Conservation (phyloP, 768 basidiomycete genomes). For the Russula compacta region DNA sequence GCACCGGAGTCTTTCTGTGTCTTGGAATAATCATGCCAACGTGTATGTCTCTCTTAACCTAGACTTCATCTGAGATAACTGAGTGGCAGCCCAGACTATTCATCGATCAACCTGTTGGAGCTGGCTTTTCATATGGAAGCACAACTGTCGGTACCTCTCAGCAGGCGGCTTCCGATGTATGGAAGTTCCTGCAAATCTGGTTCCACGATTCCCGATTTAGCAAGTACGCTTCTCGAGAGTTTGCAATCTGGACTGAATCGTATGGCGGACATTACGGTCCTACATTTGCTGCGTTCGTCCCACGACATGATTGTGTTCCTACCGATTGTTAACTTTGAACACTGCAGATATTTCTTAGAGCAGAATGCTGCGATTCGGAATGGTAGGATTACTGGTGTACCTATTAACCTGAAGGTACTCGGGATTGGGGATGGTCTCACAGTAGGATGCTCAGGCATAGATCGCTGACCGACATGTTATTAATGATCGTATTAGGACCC, state of each 20-base stretch:
- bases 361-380: slow-evolving; percentile 49
- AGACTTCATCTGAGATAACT: background rate
- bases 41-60: slow-evolving; percentile 23
- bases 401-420: slow-evolving; percentile 52
- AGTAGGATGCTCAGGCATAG: slow-evolving; percentile 27
- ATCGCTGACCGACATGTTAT: background rate
- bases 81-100: slow-evolving; percentile 30
- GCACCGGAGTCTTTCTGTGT: slow-evolving; percentile 39
- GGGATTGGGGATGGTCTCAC: slow-evolving; percentile 59
- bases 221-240: slow-evolving; percentile 35
- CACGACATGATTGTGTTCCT: background rate
- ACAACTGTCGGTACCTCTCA: slow-evolving; percentile 42
- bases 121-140: slow-evolving; percentile 53
- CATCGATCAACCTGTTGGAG: slow-evolving; percentile 55
- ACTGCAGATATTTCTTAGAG: slow-evolving; percentile 38
- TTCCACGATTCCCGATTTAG: slow-evolving; percentile 45
- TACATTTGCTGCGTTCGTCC: slow-evolving; percentile 27
- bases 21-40: slow-evolving; percentile 51
- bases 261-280: slow-evolving; percentile 35
- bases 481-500: slow-evolving; percentile 24
- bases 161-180: slow-evolving; percentile 47
- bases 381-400: slow-evolving; percentile 36
- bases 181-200: slow-evolving; percentile 60
- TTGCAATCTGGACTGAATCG: slow-evolving; percentile 61
- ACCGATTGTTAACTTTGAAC: background rate